Conservation (phyloP, 2,329 filamentous ascomycete genomes). For the Neonectria ditissima region DNA sequence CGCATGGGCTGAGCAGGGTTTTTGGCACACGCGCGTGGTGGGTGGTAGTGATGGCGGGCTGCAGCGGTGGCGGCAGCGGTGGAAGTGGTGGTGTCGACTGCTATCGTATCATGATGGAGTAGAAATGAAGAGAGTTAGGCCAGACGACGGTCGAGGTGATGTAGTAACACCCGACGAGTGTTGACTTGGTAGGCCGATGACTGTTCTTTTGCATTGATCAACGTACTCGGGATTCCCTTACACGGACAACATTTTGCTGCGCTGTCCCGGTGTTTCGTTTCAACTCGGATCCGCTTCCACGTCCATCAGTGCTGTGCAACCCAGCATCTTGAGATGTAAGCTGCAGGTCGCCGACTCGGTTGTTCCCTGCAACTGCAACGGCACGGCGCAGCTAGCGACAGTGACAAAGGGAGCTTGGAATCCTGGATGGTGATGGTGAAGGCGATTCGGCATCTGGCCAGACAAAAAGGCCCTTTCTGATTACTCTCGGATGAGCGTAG, state of each 20-base stretch:
- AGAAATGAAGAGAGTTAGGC: neutral
- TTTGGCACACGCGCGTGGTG: conserved; percentile 21
- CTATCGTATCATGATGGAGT: conserved; percentile 15
- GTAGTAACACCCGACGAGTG: neutral
- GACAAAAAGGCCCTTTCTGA: conserved; percentile 4
- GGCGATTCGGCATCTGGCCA: conserved; percentile 17
- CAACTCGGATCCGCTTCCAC: conserved; percentile 17
- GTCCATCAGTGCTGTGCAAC: neutral
- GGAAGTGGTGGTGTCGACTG: conserved; percentile 13
- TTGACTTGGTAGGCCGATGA: neutral
- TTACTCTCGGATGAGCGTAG: neutral
- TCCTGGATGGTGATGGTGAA: conserved; percentile 7
- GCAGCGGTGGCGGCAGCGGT: conserved; percentile 8
- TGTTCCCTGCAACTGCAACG: conserved; percentile 25
- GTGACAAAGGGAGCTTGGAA: conserved; percentile 1
- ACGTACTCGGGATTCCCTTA: conserved; percentile 1
- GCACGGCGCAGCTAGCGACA: conserved; percentile 11
- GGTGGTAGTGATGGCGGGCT: conserved; percentile 17
- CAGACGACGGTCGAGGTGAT: neutral
- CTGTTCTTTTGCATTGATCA: neutral
- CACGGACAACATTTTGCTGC: neutral
- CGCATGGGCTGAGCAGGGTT: conserved; percentile 39
- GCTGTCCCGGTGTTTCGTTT: conserved; percentile 20
- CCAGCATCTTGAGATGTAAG: conserved; percentile 14
- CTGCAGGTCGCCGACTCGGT: conserved; percentile 16